Evolutionary conservation across 345 rosid genomes (phyloP).

Genomic region (Trapa incisa): DNA sequence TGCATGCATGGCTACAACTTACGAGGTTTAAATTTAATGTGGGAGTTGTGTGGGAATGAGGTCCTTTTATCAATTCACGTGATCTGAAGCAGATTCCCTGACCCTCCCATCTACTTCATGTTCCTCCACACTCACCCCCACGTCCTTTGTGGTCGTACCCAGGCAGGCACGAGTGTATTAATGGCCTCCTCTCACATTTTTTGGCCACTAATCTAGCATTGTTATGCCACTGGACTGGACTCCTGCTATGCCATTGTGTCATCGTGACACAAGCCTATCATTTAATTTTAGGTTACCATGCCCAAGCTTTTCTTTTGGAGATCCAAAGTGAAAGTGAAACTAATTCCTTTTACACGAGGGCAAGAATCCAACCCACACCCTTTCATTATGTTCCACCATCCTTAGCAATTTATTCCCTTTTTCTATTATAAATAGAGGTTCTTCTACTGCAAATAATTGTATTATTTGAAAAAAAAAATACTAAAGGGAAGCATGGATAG

Average conservation of each 20-base stretch:
- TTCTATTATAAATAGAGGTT: too few species aligned
- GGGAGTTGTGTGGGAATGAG: neutral
- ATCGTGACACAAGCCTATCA: too few species aligned
- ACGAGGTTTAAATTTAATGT: neutral
- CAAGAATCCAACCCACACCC: neutral
- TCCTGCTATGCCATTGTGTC: too few species aligned
- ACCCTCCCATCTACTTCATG: neutral
- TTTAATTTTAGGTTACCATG: neutral
- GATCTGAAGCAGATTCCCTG: conserved; percentile 3
- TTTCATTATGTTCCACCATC: neutral
- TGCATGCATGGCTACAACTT: conserved; percentile 2
- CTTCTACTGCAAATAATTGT: too few species aligned
- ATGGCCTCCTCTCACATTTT: too few species aligned
- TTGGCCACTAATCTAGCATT: too few species aligned
- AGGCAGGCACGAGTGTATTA: too few species aligned
- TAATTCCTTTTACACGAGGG: neutral
- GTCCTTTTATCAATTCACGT: conserved; percentile 1
- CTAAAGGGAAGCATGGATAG: too few species aligned
- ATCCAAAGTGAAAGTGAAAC: neutral
- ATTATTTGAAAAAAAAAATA: too few species aligned
- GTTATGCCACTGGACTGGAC: too few species aligned
- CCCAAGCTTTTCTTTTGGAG: neutral
- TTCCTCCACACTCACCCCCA: neutral
- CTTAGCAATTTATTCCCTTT: neutral
- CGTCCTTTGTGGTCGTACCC: too few species aligned